Conservation (phyloP, 306 rosid species). For the Boehmeria nivea region DNA sequence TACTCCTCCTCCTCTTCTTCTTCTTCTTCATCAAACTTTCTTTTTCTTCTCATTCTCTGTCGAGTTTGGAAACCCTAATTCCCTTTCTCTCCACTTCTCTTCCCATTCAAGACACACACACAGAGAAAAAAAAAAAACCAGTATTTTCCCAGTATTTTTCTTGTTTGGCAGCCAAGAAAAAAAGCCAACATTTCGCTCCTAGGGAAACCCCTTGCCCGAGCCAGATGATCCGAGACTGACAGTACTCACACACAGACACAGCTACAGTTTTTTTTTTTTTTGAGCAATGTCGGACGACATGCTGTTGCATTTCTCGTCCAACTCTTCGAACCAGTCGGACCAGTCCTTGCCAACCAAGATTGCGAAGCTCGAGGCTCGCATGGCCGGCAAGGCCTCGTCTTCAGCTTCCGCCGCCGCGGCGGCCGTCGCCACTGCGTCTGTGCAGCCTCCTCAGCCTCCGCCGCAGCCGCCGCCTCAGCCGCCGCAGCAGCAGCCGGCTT, state of each 20-base stretch:
- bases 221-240: constrained; percentile 21
- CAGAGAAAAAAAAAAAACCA: not conserved
- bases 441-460: constrained; percentile 1
- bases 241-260: too few relatives aligned
- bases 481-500: constrained; percentile 42
- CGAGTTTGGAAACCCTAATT: too few relatives aligned
- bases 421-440: constrained; percentile 7
- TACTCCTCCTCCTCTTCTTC: too few relatives aligned
- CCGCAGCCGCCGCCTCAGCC: constrained; percentile 28
- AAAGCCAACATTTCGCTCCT: not conserved
- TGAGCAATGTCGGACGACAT: constrained; percentile 79
- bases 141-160: constrained; percentile 3
- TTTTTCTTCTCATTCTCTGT: too few relatives aligned
- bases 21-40: too few relatives aligned
- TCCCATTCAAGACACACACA: too few relatives aligned
- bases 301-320: constrained; percentile 92
- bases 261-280: too few relatives aligned
- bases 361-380: constrained; percentile 98
- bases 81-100: too few relatives aligned
- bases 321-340: constrained; percentile 97
- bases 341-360: constrained; percentile 93
- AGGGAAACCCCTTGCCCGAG: too few relatives aligned
- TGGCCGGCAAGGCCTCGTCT: constrained; percentile 78
- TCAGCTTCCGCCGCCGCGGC: constrained; percentile 33
- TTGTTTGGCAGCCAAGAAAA: too few relatives aligned